Conservation (phyloP, 257 asterid species). For the Solanum dulcamara region DNA sequence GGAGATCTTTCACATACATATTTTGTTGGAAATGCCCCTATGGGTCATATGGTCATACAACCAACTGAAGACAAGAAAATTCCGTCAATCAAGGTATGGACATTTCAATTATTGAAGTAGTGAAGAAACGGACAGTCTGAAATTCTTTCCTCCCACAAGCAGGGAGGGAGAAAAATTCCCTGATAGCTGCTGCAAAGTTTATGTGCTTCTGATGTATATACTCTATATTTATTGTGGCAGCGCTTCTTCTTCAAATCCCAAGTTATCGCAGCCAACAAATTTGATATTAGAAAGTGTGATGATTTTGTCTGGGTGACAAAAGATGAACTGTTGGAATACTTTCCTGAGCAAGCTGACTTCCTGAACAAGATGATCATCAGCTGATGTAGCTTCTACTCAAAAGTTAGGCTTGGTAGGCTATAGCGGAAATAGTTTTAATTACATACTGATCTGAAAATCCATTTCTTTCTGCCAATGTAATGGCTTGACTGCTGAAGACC, state of each 20-base stretch:
- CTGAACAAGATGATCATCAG: constrained; percentile 48
- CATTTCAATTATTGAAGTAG: background rate
- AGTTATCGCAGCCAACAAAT: constrained; percentile 64
- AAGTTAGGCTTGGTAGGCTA: background rate
- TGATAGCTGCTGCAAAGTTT: background rate
- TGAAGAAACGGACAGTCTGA: background rate
- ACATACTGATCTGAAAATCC: background rate
- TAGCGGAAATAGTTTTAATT: background rate
- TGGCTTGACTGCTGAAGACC: background rate
- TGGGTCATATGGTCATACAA: constrained; percentile 50
- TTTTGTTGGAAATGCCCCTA: constrained; percentile 92
- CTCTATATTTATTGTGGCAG: constrained; percentile 23
- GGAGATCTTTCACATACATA: constrained; percentile 74
- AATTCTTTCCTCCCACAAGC: background rate
- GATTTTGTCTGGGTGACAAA: constrained; percentile 83
- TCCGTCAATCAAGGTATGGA: constrained; percentile 42
- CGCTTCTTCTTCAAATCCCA: constrained; percentile 92
- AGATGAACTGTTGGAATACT: constrained; percentile 63
- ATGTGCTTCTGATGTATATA: background rate
- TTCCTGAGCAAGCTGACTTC: constrained; percentile 70
- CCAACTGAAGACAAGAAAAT: constrained; percentile 22
- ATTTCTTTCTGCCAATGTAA: background rate
- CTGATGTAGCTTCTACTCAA: constrained; percentile 12
- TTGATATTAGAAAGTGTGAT: constrained; percentile 36
- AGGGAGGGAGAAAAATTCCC: background rate